Evolutionary conservation across 352 stramenopile genomes (phyloP), one percentile per base, ranked within the genome.

Genomic region (Phytophthora palmivora): DNA sequence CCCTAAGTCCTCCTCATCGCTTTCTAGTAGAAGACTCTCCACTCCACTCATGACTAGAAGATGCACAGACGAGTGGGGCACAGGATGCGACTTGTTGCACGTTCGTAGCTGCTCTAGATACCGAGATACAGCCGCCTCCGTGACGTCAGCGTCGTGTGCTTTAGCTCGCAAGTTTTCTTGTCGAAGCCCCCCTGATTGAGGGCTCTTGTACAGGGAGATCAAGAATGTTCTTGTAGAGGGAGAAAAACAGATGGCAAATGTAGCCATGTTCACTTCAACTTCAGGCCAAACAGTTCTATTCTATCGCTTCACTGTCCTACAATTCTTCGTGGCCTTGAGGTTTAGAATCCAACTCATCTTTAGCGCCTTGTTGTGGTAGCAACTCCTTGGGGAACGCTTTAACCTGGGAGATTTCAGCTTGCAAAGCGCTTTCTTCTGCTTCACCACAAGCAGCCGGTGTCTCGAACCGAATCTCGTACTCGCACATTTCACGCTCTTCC

Each of bases 401-500:
- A 18, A 72, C 30, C 3, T 24, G 56, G 21, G 22, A 11, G n/a
- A 73, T 70, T 39, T 70, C 56, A 15, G 52, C 45, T 34, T 61
- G 41, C 33, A 76, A 24, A 5, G 46, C 41, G 2, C 63, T 37
- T 59, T 71, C 34, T 54, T 87, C 54, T 4, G 30, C 26, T 10
- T 16, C 18, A 14, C 67, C 61, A 47, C 84, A 95, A 7, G 79
- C 82, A 2, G 80, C 84, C 0, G 84, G 80, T 0, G 84, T 89
- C 49, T 73, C 86, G 50, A 98, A 96, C 41, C 52, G 60, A 46
- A 98, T 76, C 12, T 84, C 75, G 67, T 98, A 98, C 28, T 86
- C 62, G 58, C 94, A 98, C 63, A 95, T 98, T 49, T 95, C 78
- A 24, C 84, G 80, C 70, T 98, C 94, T 46, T 97, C 86, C 6